These are phyloP conservation scores for Conoideocrella luteorostrata DNA, from an alignment of 2,329 filamentous ascomycete genomes.

Conservation along the genomic window DNA sequence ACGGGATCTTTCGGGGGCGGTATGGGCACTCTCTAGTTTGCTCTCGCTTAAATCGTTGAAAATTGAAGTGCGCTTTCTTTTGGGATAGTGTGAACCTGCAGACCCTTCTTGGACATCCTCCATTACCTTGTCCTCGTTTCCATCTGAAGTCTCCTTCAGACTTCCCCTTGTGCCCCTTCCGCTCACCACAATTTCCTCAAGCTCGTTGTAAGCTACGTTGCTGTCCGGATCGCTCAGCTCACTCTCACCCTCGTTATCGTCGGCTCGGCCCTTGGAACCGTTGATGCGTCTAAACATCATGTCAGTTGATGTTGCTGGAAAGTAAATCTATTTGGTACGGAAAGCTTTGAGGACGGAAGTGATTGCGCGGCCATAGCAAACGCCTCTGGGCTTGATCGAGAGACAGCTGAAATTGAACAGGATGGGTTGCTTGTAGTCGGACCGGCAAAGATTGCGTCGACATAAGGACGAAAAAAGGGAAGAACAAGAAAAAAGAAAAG, in stretches of 20 bases:
- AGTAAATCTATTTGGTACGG: background rate
- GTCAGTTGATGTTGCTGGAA: constrained; percentile 17
- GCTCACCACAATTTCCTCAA: constrained; percentile 47
- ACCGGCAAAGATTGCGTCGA: too few relatives aligned
- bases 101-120: constrained; percentile 33
- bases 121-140: constrained; percentile 38
- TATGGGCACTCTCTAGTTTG: constrained; percentile 32
- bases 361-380: background rate
- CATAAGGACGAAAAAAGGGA: background rate
- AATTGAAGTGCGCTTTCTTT: constrained; percentile 48
- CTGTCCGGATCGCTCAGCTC: constrained; percentile 38
- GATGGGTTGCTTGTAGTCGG: too few relatives aligned
- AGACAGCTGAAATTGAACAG: too few relatives aligned
- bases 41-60: constrained; percentile 45
- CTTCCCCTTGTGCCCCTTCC: constrained; percentile 31
- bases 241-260: constrained; percentile 33
- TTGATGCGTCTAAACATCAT: constrained; percentile 20
- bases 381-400: background rate
- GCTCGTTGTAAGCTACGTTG: constrained; percentile 29
- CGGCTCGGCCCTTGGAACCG: constrained; percentile 24
- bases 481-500: background rate
- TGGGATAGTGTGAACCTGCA: constrained; percentile 37
- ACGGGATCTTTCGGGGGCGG: constrained; percentile 22
- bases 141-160: constrained; percentile 25
- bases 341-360: background rate